A percentile compares a stretch with the other conserved stretches of the same genome.
These are phyloP conservation scores for Smallanthus sonchifolius DNA, from an alignment of 129 eudicot genomes.

Conservation along the genomic window DNA sequence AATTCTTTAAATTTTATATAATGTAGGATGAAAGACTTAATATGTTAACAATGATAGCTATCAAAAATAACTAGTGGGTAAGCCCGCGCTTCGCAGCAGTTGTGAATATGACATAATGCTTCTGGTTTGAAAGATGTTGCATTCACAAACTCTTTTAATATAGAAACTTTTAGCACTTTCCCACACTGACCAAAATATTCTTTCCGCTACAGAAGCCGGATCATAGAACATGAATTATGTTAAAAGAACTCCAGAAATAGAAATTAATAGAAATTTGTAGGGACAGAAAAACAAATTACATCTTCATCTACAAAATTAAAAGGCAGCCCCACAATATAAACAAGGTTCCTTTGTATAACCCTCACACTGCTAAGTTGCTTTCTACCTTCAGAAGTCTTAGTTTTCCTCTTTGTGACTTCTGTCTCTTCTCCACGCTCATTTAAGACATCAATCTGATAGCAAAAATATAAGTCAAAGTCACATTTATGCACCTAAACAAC, in stretches of 20 bases:
- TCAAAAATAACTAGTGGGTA: no score
- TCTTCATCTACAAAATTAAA: conserved; percentile 88
- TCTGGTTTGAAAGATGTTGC: no score
- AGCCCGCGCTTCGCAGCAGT: no score
- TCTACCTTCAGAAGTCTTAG: conserved; percentile 72
- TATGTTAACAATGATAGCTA: no score
- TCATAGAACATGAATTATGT: conserved; percentile 3
- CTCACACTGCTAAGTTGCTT: conserved; percentile 94
- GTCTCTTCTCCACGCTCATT: conserved; percentile 72
- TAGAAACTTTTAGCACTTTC: conserved; percentile 91
- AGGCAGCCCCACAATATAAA: conserved; percentile 90
- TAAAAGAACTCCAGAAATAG: background rate
- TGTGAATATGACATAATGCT: no score
- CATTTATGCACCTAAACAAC: background rate
- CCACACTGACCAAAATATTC: conserved; percentile 98
- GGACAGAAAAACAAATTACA: conserved; percentile 28
- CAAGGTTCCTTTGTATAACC: conserved; percentile 94
- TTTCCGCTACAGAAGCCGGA: conserved; percentile 80
- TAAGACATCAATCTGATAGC: conserved; percentile 73
- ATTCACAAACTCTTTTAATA: no score
- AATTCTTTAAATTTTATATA: no score
- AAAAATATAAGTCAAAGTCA: conserved; percentile 9
- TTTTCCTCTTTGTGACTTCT: conserved; percentile 73
- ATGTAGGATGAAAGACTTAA: no score
- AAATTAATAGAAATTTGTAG: background rate